Conservation (phyloP, 257 asterid species). For the Solanum chmielewskii region DNA sequence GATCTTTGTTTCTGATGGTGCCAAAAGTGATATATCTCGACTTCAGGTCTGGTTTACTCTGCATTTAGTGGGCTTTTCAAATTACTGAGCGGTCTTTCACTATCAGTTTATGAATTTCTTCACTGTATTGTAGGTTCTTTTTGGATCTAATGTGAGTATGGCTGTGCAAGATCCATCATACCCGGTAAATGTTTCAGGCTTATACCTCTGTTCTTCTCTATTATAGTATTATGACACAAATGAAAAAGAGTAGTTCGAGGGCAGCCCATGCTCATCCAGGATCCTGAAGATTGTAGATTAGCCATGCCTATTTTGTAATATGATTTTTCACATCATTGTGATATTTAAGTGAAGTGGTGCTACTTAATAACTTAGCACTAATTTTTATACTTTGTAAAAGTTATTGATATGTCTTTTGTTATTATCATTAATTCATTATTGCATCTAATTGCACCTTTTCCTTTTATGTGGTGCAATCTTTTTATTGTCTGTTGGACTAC, state of each 20-base stretch:
- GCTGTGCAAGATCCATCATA: constrained; percentile 99
- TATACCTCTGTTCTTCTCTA: background rate
- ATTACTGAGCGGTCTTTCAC: background rate
- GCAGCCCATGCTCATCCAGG: background rate
- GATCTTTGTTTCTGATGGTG: constrained; percentile 96
- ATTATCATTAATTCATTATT: background rate
- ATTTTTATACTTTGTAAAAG: background rate
- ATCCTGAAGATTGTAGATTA: background rate
- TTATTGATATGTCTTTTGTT: background rate
- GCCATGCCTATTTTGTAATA: background rate
- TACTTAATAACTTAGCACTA: background rate
- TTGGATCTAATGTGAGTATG: constrained; percentile 82
- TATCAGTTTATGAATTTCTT: background rate
- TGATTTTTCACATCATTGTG: background rate
- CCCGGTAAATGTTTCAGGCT: constrained; percentile 46
- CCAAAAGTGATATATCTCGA: constrained; percentile 96
- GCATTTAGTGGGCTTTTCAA: background rate
- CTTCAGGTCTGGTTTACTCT: constrained; percentile 52
- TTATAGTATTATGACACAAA: background rate
- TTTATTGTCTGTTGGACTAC: background rate
- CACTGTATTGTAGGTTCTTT: constrained; percentile 56
- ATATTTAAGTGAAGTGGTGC: background rate
- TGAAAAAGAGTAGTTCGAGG: background rate
- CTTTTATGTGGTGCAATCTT: background rate
- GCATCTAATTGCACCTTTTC: background rate